Evolutionary conservation across 2,329 filamentous ascomycete genomes (phyloP).

Genomic region (Akanthomyces uredinophilus): DNA sequence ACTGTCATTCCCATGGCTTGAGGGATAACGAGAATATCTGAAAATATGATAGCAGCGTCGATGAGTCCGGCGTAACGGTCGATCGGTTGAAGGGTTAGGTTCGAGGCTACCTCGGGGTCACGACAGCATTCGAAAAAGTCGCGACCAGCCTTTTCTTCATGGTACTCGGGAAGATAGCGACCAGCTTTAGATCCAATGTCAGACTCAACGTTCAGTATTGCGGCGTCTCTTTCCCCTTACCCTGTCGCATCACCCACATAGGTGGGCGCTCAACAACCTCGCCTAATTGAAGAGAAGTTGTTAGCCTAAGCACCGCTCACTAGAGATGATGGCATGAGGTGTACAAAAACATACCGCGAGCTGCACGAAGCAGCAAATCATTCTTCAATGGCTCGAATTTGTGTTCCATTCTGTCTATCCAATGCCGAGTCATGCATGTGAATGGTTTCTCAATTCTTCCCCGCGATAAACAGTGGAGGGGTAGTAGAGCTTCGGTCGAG

Average conservation of each 20-base stretch:
- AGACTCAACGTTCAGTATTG: not conserved
- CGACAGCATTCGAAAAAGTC: conserved; percentile 99
- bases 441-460: not conserved
- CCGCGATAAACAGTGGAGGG: conserved; percentile 2
- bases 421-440: not conserved
- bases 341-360: conserved; percentile 60
- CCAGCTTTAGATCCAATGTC: conserved; percentile 56
- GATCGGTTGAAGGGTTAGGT: conserved; percentile 88
- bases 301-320: conserved; percentile 29
- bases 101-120: conserved; percentile 85
- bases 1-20: conserved; percentile 99
- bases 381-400: conserved; percentile 84
- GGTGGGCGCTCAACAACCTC: conserved; percentile 88
- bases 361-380: conserved; percentile 84
- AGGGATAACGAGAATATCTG: conserved; percentile 94
- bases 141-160: conserved; percentile 80
- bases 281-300: conserved; percentile 40
- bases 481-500: not conserved
- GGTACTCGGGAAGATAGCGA: conserved; percentile 95
- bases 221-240: conserved; percentile 40
- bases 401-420: conserved; percentile 48
- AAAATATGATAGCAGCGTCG: conserved; percentile 98
- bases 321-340: conserved; percentile 17
- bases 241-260: conserved; percentile 99
- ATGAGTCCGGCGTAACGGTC: conserved; percentile 86